Conservation (phyloP, 768 basidiomycete genomes). For the Macrolepiota fuliginosa region DNA sequence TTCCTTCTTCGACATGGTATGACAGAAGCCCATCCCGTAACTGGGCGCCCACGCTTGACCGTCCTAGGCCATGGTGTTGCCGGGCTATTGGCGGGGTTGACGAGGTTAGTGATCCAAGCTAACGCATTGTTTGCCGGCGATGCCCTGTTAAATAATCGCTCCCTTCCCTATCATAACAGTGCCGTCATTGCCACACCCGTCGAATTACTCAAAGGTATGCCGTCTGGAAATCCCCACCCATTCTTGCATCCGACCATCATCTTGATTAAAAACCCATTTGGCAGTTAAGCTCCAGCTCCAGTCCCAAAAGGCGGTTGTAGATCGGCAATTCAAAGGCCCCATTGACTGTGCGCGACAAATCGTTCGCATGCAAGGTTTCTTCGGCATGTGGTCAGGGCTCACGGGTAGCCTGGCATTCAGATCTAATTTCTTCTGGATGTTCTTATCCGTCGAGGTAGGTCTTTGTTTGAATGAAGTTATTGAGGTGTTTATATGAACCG, state of each 20-base stretch:
- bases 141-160: not conserved
- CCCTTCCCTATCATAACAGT: conserved; percentile 30
- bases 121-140: not conserved
- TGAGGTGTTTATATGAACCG: conserved; percentile 16
- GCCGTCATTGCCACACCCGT: conserved; percentile 73
- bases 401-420: conserved; percentile 71
- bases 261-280: conserved; percentile 28
- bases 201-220: conserved; percentile 69
- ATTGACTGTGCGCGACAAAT: conserved; percentile 68
- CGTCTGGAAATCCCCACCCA: conserved; percentile 9
- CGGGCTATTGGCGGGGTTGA: conserved; percentile 66
- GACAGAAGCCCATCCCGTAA: conserved; percentile 47
- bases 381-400: conserved; percentile 75
- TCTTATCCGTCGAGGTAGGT: conserved; percentile 62
- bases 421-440: conserved; percentile 79
- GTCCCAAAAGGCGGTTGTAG: conserved; percentile 44
- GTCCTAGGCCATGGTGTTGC: conserved; percentile 63
- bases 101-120: conserved; percentile 43
- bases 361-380: conserved; percentile 54
- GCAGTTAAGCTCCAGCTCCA: conserved; percentile 71
- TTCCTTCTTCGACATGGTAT: conserved; percentile 50
- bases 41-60: conserved; percentile 50
- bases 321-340: conserved; percentile 61
- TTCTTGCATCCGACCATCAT: conserved; percentile 41
- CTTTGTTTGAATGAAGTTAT: conserved; percentile 7